Evolutionary conservation across 495 filamentous ascomycete genomes (phyloP), one percentile per base, ranked within the genome.

Genomic region (Daldinia decipiens): DNA sequence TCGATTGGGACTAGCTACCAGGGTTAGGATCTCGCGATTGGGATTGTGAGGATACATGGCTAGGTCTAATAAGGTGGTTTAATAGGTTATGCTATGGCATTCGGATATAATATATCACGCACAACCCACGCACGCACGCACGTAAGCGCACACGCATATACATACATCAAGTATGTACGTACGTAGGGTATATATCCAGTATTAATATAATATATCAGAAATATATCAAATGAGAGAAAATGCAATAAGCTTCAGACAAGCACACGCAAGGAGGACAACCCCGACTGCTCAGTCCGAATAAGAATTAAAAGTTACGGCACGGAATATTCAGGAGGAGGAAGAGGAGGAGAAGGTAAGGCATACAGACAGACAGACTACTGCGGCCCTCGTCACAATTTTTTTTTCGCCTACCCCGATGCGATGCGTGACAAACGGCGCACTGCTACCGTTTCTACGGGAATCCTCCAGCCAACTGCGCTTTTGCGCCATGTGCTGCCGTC

Each of bases 371-470:
- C 12, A 57, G 60, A 54, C 70, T 73, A 68, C 70, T 73, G 70
- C 70, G 70, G 60, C 57, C 61, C 60, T 66, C 32, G 70, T 72
- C 70, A 72, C 70, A 72, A 56, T 57, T 60, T 39, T 53, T 45
- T 47, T 15, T 47, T 3, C 40, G 38, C 21, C 43, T 32, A 21
- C 24, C 40, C 65, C 55, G 65, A 59, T 68, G 64, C 55, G 65
- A 59, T 68, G 64, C 57, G 70, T 69, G 65, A 73, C 51, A 53
- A 53, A 65, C 65, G 50, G 59, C 70, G 61, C 70, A 69, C 65
- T 73, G 70, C 70, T 66, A 73, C 65, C 70, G 70, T 69, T 68
- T 59, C 55, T 43, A 52, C 24, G 52, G 57, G 19, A 51, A 38
- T 67, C 58, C 38, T 65, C 52, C 38, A 60, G 51, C 39, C 21